Percentiles rank a stretch among this genome's conserved stretches.
Conservation (phyloP, 2,329 filamentous ascomycete genomes). For the Monilinia fructigena region DNA sequence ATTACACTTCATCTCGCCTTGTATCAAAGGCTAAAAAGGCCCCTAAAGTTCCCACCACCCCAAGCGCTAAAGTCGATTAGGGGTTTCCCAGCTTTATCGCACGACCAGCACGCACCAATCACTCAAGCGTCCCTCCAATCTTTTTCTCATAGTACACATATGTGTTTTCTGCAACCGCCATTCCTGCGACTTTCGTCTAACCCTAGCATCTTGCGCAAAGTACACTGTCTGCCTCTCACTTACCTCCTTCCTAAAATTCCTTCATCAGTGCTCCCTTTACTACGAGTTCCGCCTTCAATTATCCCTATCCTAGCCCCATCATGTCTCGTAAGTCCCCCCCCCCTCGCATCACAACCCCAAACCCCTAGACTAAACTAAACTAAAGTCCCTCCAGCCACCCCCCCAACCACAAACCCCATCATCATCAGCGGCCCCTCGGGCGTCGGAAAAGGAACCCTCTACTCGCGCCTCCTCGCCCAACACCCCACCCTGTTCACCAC, state of each 20-base stretch:
- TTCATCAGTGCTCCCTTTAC: not conserved
- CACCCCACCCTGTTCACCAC: slow-evolving; percentile 57
- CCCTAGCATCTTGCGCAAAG: not conserved
- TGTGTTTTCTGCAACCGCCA: slow-evolving; percentile 19
- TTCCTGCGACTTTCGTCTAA: slow-evolving; percentile 9
- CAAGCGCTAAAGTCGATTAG: slow-evolving; percentile 11
- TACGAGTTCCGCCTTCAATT: not conserved
- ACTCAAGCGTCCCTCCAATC: not conserved
- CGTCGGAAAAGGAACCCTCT: slow-evolving; percentile 78
- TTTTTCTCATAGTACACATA: slow-evolving; percentile 12
- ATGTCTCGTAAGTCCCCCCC: slow-evolving; percentile 32
- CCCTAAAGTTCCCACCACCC: not conserved
- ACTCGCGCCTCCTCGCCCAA: slow-evolving; percentile 64
- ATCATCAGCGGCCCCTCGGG: slow-evolving; percentile 79
- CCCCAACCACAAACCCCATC: slow-evolving; percentile 50
- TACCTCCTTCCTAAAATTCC: not conserved
- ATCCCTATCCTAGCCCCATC: too few relatives aligned
- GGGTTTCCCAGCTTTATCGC: slow-evolving; percentile 19
- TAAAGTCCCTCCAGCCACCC: slow-evolving; percentile 23
- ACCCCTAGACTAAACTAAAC: not conserved
- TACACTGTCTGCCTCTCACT: not conserved
- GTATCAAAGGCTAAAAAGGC: not conserved
- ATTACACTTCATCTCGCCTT: not conserved
- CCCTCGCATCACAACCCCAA: too few relatives aligned
- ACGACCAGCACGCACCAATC: slow-evolving; percentile 4